Evolutionary conservation across 106 monocot species (phyloP), one percentile per base, ranked within the genome.

Genomic region (Allium sativum): DNA sequence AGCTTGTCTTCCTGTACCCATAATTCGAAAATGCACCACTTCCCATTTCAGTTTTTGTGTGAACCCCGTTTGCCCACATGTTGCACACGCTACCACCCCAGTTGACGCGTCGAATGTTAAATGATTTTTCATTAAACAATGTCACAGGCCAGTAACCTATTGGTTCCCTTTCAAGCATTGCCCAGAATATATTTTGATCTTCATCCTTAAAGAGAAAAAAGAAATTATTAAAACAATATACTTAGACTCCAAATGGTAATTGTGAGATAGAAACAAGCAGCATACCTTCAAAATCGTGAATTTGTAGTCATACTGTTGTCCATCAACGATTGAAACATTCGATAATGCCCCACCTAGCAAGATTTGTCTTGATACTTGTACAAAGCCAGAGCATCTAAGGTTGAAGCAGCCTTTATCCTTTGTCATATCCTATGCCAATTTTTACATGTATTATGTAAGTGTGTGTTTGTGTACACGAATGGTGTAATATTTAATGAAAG

Each of bases 71-170:
- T 12, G 42, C 12, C 41, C 42, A 10, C 18, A 18, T 59, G 58
- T 59, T 42, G 42, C 58, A 59, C 42, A 8, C 42, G 12, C 58
- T 59, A 15, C 58, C 58, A 59, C 58, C 58, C 58, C 58, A 59
- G 42, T 42, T 59, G 15, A 59, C 14, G 9, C 42, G 58, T 5
- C 42, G n/a, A 15, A n/a, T 7, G 13, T 18, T 4, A 6, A 41
- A 40, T n/a, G 42, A 59, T 41, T 21, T 21, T 9, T 42, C 41
- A n/a, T n/a, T n/a, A 4, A 59, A 15, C 58, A 59, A 59, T 3
- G 21, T 13, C 8, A 59, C 8, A 31, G 58, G 58, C 58, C 58
- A 59, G 11, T 59, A 59, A 16, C 58, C 58, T 14, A 59, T 15
- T 41, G 58, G 58, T 59, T 59, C 58, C 1, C 21, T 42, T 42